Base-by-base conservation (phyloP, 2,329 filamentous ascomycete genomes). In the Lecanicillium sp. region DNA sequence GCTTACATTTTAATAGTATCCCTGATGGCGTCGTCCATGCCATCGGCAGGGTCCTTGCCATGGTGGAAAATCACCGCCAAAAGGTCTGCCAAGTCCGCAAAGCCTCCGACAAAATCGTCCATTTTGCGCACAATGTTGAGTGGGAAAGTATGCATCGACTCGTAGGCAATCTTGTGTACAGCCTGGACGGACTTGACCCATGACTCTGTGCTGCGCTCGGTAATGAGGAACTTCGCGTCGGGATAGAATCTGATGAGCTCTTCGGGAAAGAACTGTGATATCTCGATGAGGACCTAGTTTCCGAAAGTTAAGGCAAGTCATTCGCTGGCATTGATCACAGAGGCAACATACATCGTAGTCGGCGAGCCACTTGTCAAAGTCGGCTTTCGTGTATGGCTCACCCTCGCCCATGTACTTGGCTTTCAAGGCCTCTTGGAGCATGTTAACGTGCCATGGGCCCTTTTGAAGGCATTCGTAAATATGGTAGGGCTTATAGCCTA, bases 361-460 rank as follows among this genome's bases (percentile, higher is more conserved):
- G 18, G 57, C 57, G 18, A 62, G 57, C 54, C 60, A 62, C 45
- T 63, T 64, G 42, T 65, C 61, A 32, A 62, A 65, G 30, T 65
- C 62, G 10, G 46, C 48, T 14, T 56, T 53, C 29, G 49, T 52
- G 37, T 61, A 62, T 5, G 50, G 56, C 33, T 57, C 49, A 29
- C 49, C 50, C 14, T 50, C 27, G 45, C 52, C 48, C 33, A 46
- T 42, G 17, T 54, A 46, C 18, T 60, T 54, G 11, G 56, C 56
- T 1, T 42, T 42, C 4, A 59, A 37, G 5, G 53, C 58, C 25
- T 64, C 58, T 3, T 45, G 42, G 32, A 59, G 39, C 18, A 59
- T 48, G 12, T 48, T 44, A 17, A 58, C 37, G 14, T 57, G 46
- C 12, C 36, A 28, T 3, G 44, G 25, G 25, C 51, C 55, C 5